Percentiles rank a stretch among this genome's conserved stretches.
These are phyloP conservation scores for Balansia obtecta DNA, from an alignment of 2,329 filamentous ascomycete genomes.

Conservation along the genomic window DNA sequence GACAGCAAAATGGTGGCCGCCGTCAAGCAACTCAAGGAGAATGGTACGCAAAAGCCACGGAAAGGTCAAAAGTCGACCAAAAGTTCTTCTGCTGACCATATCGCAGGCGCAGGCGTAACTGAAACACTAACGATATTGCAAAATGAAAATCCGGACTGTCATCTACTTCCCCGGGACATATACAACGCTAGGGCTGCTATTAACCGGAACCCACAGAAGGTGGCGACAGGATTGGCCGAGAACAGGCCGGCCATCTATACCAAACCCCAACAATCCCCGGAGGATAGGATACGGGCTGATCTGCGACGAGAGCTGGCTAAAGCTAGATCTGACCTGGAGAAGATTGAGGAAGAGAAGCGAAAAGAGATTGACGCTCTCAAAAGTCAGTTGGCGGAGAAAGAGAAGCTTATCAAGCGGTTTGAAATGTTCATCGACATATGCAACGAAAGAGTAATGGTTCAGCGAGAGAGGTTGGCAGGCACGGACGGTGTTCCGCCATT, in stretches of 20 bases:
- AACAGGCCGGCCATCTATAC: constrained; percentile 53
- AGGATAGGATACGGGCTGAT: constrained; percentile 52
- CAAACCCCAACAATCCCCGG: constrained; percentile 49
- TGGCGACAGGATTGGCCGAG: constrained; percentile 46
- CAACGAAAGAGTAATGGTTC: constrained; percentile 53
- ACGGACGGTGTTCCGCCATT: constrained; percentile 15
- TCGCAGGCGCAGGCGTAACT: constrained; percentile 47
- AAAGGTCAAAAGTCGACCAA: constrained; percentile 4
- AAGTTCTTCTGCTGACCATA: constrained; percentile 9
- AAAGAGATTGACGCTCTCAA: constrained; percentile 48
- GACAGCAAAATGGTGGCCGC: constrained; percentile 57
- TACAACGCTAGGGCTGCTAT: constrained; percentile 57
- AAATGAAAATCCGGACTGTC: constrained; percentile 49
- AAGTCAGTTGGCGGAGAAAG: constrained; percentile 48
- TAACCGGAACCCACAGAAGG: constrained; percentile 51
- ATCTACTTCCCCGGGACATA: constrained; percentile 51
- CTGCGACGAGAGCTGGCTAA: constrained; percentile 48
- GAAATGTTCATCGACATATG: constrained; percentile 61
- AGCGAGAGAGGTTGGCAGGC: constrained; percentile 38
- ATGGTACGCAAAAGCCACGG: constrained; percentile 33
- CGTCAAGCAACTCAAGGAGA: constrained; percentile 53
- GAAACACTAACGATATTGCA: constrained; percentile 56
- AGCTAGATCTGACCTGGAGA: constrained; percentile 41
- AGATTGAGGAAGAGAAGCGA: constrained; percentile 41
- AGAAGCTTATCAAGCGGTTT: constrained; percentile 48